Evolutionary conservation across 352 stramenopile genomes (phyloP).

Genomic region (Phytophthora tubulina): DNA sequence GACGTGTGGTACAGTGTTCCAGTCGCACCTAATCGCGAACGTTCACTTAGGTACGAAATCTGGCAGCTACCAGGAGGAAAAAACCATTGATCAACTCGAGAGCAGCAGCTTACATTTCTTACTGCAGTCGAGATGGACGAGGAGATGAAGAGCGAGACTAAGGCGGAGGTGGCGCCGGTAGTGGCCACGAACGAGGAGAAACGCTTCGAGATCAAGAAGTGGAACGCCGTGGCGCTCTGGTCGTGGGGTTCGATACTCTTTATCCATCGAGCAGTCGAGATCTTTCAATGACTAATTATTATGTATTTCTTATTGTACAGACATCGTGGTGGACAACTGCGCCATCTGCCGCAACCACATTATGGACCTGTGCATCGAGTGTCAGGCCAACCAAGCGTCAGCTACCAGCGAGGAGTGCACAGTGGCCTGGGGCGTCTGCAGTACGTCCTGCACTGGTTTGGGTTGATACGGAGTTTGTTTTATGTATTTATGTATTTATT

Average conservation of each 20-base stretch:
- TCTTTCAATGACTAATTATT: slow-evolving; percentile 27
- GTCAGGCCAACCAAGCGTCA: slow-evolving; percentile 95
- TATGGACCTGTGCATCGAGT: slow-evolving; percentile 99
- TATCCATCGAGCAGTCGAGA: slow-evolving; percentile 7
- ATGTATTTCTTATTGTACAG: slow-evolving; percentile 42
- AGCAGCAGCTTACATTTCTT: too few relatives aligned
- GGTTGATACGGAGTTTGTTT: slow-evolving; percentile 5
- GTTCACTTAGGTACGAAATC: slow-evolving; percentile 12
- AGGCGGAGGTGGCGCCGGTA: slow-evolving; percentile 33
- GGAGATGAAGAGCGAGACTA: slow-evolving; percentile 72
- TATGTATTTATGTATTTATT: slow-evolving; percentile 12
- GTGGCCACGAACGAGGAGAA: slow-evolving; percentile 63
- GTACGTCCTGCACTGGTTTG: slow-evolving; percentile 50
- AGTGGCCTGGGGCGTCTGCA: slow-evolving; percentile 89
- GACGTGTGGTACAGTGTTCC: slow-evolving; percentile 15
- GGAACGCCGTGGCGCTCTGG: slow-evolving; percentile 99
- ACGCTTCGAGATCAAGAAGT: slow-evolving; percentile 99
- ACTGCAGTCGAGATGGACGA: slow-evolving; percentile 60
- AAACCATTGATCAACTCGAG: background rate
- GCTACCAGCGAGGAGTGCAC: slow-evolving; percentile 91
- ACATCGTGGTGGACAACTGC: slow-evolving; percentile 92
- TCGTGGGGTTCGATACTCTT: slow-evolving; percentile 89
- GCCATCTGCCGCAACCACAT: slow-evolving; percentile 99
- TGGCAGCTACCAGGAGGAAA: slow-evolving; percentile 3
- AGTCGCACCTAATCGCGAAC: slow-evolving; percentile 1